Evolutionary conservation across 768 basidiomycete genomes (phyloP).

Genomic region (Pholiota microspora): DNA sequence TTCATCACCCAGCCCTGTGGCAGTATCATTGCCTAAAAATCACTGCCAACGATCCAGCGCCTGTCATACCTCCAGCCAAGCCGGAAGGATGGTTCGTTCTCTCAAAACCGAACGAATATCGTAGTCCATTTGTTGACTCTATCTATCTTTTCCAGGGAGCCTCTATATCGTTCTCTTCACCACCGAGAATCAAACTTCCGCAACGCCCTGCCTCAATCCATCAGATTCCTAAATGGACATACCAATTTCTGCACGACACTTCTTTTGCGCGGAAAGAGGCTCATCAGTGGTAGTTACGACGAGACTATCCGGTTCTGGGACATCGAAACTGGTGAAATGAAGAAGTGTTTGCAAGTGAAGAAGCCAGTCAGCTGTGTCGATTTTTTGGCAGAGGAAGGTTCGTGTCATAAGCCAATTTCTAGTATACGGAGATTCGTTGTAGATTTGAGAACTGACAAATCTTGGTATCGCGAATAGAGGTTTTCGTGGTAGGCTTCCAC

Average conservation of each 20-base stretch:
- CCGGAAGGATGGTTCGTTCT: constrained; percentile 70
- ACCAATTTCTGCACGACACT: constrained; percentile 87
- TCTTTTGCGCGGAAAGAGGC: constrained; percentile 57
- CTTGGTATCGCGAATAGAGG: constrained; percentile 43
- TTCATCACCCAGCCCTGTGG: constrained; percentile 74
- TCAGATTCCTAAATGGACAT: constrained; percentile 80
- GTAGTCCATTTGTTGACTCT: not conserved
- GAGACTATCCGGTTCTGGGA: constrained; percentile 95
- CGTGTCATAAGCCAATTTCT: no score
- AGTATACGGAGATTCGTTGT: no score
- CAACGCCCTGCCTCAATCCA: constrained; percentile 68
- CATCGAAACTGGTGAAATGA: constrained; percentile 57
- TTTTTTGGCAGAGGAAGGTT: constrained; percentile 78
- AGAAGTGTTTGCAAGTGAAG: constrained; percentile 80
- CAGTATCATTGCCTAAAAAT: constrained; percentile 70
- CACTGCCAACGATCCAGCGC: constrained; percentile 69
- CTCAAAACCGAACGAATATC: no score
- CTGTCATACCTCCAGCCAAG: constrained; percentile 55
- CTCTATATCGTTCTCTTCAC: constrained; percentile 77
- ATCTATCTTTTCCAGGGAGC: constrained; percentile 31
- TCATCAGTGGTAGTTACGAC: constrained; percentile 90
- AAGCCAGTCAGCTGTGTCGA: constrained; percentile 91
- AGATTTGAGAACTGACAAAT: not conserved
- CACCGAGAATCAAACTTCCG: constrained; percentile 85
- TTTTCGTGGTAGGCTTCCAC: constrained; percentile 90